Evolutionary conservation across 495 filamentous ascomycete species (phyloP).

Genomic region (Astrothelium macrocarpum): DNA sequence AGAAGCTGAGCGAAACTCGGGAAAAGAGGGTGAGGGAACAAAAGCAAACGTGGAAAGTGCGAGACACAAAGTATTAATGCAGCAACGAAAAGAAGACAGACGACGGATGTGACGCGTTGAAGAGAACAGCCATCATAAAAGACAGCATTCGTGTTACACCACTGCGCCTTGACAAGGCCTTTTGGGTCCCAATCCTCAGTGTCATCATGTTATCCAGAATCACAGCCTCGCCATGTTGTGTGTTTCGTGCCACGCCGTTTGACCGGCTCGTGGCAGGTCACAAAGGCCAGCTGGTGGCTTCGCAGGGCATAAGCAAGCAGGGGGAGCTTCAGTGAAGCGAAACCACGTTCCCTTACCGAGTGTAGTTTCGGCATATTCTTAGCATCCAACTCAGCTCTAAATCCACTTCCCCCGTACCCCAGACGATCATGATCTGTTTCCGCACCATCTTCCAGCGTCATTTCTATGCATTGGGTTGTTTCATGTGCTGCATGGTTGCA

Average conservation of each 20-base stretch:
- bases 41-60: background rate
- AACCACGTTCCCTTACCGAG: background rate
- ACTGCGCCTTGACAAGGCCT: background rate
- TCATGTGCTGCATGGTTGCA: background rate
- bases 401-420: background rate
- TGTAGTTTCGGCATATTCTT: background rate
- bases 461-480: background rate
- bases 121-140: background rate
- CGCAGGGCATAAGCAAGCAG: background rate
- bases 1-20: background rate
- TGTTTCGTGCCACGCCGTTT: background rate
- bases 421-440: background rate
- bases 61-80: background rate
- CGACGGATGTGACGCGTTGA: background rate
- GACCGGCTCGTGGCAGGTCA: background rate
- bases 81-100: background rate
- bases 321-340: background rate
- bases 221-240: background rate
- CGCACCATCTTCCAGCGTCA: background rate
- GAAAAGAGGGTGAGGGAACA: conserved; percentile 7
- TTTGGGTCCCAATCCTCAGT: background rate
- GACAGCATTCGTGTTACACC: background rate
- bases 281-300: conserved; percentile 6
- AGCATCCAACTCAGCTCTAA: background rate
- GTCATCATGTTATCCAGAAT: background rate